These are phyloP conservation scores for Tylopilus plumbeoviolaceoides DNA, from an alignment of 768 basidiomycete species.

Conservation along the genomic window DNA sequence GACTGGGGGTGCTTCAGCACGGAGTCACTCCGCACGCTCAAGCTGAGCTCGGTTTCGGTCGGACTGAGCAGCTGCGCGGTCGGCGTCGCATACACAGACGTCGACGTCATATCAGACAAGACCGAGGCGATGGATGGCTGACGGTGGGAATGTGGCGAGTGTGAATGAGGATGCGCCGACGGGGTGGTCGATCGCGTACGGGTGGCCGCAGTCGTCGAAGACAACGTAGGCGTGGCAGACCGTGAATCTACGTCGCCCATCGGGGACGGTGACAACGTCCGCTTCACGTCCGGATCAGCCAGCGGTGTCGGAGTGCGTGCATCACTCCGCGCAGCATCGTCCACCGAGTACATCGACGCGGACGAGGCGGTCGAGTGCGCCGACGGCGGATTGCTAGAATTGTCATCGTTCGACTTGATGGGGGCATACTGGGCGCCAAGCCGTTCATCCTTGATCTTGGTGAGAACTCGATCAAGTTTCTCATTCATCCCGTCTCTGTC, in stretches of 20 bases:
- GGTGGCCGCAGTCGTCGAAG: conserved; percentile 1
- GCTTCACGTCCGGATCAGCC: conserved; percentile 12
- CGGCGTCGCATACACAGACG: conserved; percentile 47
- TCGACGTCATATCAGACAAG: conserved; percentile 50
- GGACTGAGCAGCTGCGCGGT: conserved; percentile 30
- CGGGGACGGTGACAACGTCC: conserved; percentile 19
- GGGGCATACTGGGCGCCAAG: conserved; percentile 31
- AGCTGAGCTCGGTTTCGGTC: conserved; percentile 10
- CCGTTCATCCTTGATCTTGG: conserved; percentile 68
- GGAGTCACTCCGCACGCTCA: conserved; percentile 3
- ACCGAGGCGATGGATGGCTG: conserved; percentile 75
- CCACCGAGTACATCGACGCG: conserved; percentile 57
- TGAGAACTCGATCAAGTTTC: conserved; percentile 69
- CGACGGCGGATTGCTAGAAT: conserved; percentile 25
- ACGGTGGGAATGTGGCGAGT: conserved; percentile 32
- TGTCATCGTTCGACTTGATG: conserved; percentile 6
- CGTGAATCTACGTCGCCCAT: conserved; percentile 21
- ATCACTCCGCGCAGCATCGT: conserved; percentile 29
- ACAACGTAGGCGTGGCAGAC: conserved; percentile 25
- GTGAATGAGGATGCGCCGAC: conserved; percentile 20
- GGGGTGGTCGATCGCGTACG: conserved; percentile 27
- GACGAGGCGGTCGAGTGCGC: conserved; percentile 29
- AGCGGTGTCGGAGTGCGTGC: conserved; percentile 32
- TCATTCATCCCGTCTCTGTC: conserved; percentile 63
- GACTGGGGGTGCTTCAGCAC: conserved; percentile 21